A percentile compares a stretch with the other conserved stretches of the same genome.
Conservation (phyloP, 2,329 filamentous ascomycete genomes). For the Penicillium sp. region DNA sequence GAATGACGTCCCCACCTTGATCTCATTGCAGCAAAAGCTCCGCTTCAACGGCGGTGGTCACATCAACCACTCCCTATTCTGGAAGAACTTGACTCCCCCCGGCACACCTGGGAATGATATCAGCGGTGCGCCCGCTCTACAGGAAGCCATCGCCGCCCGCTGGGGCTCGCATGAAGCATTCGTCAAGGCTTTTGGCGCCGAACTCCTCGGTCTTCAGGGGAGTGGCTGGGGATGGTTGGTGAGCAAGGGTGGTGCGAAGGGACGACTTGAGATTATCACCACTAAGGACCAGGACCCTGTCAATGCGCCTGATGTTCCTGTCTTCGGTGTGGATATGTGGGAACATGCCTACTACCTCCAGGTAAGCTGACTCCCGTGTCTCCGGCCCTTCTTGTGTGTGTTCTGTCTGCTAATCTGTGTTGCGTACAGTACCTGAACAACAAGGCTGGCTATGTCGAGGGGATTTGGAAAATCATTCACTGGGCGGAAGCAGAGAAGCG, state of each 20-base stretch:
- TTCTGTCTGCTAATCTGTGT: background rate
- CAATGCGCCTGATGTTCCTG: slow-evolving; percentile 69
- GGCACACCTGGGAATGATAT: slow-evolving; percentile 57
- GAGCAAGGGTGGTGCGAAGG: slow-evolving; percentile 57
- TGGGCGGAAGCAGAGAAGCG: slow-evolving; percentile 81
- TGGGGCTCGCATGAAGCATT: slow-evolving; percentile 71
- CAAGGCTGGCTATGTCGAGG: slow-evolving; percentile 87
- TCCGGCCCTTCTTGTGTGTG: background rate
- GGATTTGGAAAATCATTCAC: slow-evolving; percentile 90
- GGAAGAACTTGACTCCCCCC: slow-evolving; percentile 72
- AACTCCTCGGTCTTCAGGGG: slow-evolving; percentile 71
- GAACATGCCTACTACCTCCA: slow-evolving; percentile 90
- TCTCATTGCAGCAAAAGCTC: slow-evolving; percentile 67
- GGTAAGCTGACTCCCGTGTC: slow-evolving; percentile 41
- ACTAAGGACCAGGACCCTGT: slow-evolving; percentile 88
- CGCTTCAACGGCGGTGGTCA: slow-evolving; percentile 90
- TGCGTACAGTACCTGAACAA: slow-evolving; percentile 75
- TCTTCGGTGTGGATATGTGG: slow-evolving; percentile 88
- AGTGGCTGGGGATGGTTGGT: slow-evolving; percentile 89
- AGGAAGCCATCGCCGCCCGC: slow-evolving; percentile 59
- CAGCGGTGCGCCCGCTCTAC: slow-evolving; percentile 54
- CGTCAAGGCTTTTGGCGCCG: slow-evolving; percentile 62
- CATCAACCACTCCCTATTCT: slow-evolving; percentile 91
- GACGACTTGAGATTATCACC: slow-evolving; percentile 66
- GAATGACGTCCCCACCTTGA: slow-evolving; percentile 62